Evolutionary conservation across 2,329 filamentous ascomycete species (phyloP), one percentile per base, ranked within the genome.

Genomic region (Monosporascus sp.): DNA sequence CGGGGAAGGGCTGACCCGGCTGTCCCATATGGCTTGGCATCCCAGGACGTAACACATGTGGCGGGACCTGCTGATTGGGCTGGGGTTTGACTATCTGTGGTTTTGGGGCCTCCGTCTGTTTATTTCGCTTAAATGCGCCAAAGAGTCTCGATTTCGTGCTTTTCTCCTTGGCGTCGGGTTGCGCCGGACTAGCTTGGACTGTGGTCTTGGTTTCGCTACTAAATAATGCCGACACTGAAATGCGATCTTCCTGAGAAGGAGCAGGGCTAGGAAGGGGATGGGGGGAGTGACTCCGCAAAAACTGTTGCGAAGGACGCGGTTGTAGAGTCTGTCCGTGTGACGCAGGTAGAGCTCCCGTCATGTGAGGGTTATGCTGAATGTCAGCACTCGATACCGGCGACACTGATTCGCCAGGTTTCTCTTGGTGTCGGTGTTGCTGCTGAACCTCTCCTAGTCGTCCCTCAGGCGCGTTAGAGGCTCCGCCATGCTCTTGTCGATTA

Each of bases 101-200:
- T 15, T 57, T 56, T 46, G 41, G 56, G 11, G 58, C 55, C 48
- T 63, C 57, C 3, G 54, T 51, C 48, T 63, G 68, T 3, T 58
- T 58, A 14, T 51, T 58, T 31, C 66, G 60, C 48, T 65, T 68
- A 41, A 69, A 65, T 4, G 65, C 65, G 18, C 60, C 56, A 3
- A 67, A 53, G 14, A 69, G 53, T 51, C 65, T 68, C 5, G 62
- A 62, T 8, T 62, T 62, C 0, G 61, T 62, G n/a, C 58, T 66
- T 55, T 67, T 65, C 43, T 67, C 63, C 36, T 65, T 67, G 14
- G 9, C n/a, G 6, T 17, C 14, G 11, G 7, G 46, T 38, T 2
- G 58, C 54, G 41, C 60, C 59, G 15, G 58, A 49, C 20, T 56
- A 56, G 7, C 38, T 45, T 8, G 60, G 45, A 7, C 54, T 54